Percentiles rank a stretch among this genome's conserved stretches.
Conservation (phyloP, 345 rosid genomes). For the Isatis tinctoria region DNA sequence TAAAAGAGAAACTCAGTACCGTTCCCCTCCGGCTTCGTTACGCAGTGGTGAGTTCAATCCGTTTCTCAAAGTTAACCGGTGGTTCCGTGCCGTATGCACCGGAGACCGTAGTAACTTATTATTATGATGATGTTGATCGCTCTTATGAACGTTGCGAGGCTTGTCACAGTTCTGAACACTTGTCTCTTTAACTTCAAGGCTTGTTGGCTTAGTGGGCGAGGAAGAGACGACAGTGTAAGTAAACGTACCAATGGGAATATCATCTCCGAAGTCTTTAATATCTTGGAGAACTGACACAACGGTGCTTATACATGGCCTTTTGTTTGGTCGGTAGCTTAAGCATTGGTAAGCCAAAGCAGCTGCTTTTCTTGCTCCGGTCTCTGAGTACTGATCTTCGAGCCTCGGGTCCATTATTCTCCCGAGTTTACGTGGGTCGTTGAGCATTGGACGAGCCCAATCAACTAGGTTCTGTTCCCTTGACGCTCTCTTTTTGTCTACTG, state of each 20-base stretch:
- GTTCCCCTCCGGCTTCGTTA: conserved; percentile 31
- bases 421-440: conserved; percentile 60
- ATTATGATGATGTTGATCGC: conserved; percentile 34
- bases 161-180: conserved; percentile 15
- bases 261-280: conserved; percentile 42
- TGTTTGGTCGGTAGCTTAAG: conserved; percentile 72
- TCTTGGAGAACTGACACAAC: conserved; percentile 60
- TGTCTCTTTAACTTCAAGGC: conserved; percentile 26
- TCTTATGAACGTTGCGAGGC: conserved; percentile 1
- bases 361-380: conserved; percentile 60
- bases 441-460: conserved; percentile 70
- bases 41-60: conserved; percentile 42
- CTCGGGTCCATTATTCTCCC: conserved; percentile 78
- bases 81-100: conserved; percentile 31
- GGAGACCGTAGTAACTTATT: conserved; percentile 18
- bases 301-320: conserved; percentile 54
- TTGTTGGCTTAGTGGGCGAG: conserved; percentile 30
- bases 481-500: conserved; percentile 48
- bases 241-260: conserved; percentile 43
- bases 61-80: conserved; percentile 19
- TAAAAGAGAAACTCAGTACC: conserved; percentile 13
- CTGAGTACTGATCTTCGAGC: conserved; percentile 86
- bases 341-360: conserved; percentile 79
- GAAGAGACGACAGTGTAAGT: conserved; percentile 60
- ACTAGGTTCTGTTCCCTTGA: conserved; percentile 51